Conservation (phyloP, 495 filamentous ascomycete genomes). For the Penicillium canescens region DNA sequence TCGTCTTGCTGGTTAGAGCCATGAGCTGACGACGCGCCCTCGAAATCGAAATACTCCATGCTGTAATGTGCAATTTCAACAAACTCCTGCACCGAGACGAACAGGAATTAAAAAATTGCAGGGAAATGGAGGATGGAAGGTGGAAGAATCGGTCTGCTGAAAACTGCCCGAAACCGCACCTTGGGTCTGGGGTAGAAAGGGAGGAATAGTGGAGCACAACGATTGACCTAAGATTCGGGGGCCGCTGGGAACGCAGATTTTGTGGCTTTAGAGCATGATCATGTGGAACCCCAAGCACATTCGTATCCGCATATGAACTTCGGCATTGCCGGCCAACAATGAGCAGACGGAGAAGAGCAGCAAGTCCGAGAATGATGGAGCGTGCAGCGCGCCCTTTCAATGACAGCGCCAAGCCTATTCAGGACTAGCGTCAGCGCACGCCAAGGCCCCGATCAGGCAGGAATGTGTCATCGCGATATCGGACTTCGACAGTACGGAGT, state of each 20-base stretch:
- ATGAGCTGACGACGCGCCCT: conserved; percentile 45
- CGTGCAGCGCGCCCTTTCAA: conserved; percentile 37
- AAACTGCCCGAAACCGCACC: conserved; percentile 14
- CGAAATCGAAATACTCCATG: conserved; percentile 59
- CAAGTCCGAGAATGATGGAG: conserved; percentile 8
- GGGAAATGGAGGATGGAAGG: conserved; percentile 9
- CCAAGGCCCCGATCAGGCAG: conserved; percentile 6
- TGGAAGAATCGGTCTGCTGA: conserved; percentile 24
- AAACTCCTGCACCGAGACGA: background rate
- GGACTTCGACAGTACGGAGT: background rate
- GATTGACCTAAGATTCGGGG: conserved; percentile 9
- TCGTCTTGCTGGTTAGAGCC: conserved; percentile 38
- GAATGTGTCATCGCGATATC: conserved; percentile 24
- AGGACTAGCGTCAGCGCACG: conserved; percentile 12
- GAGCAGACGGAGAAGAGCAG: background rate
- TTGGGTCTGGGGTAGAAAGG: conserved; percentile 39
- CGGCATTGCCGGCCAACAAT: background rate
- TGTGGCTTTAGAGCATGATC: background rate
- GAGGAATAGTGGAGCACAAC: conserved; percentile 26
- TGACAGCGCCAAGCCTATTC: conserved; percentile 36
- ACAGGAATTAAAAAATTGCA: background rate
- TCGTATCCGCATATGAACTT: background rate
- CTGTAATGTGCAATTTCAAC: conserved; percentile 2
- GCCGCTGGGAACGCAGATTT: background rate
- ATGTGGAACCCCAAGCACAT: background rate